These are phyloP conservation scores for Aechmea fasciata DNA, from an alignment of 176 grass and related monocot genomes.

Conservation along the genomic window DNA sequence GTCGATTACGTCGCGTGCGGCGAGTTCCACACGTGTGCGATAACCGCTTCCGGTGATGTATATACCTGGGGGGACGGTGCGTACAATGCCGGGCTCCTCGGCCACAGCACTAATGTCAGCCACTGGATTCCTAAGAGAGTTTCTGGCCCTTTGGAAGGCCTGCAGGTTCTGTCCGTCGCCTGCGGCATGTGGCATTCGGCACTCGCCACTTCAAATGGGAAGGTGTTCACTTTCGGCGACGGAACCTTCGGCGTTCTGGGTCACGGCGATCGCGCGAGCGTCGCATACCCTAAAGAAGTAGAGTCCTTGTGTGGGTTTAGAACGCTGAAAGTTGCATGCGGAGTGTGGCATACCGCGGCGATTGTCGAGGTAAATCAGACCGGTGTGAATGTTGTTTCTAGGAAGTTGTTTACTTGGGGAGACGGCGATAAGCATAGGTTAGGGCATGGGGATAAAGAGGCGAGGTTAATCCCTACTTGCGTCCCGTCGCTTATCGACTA, in stretches of 20 bases:
- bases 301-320: constrained; percentile 46
- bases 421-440: constrained; percentile 77
- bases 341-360: constrained; percentile 83
- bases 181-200: constrained; percentile 93
- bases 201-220: constrained; percentile 53
- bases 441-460: constrained; percentile 76
- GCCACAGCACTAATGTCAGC: constrained; percentile 46
- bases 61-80: constrained; percentile 85
- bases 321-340: constrained; percentile 67
- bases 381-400: constrained; percentile 37
- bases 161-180: constrained; percentile 61
- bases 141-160: constrained; percentile 59
- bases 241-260: constrained; percentile 80
- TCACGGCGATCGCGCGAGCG: constrained; percentile 65
- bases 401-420: constrained; percentile 86
- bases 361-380: constrained; percentile 58
- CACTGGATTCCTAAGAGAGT: constrained; percentile 83
- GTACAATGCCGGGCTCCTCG: constrained; percentile 62
- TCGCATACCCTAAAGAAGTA: constrained; percentile 62
- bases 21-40: constrained; percentile 80
- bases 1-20: constrained; percentile 81
- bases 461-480: constrained; percentile 54
- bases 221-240: constrained; percentile 82
- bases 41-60: constrained; percentile 66
- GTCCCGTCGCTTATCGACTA: constrained; percentile 61